Percentiles rank a stretch among this genome's conserved stretches.
Evolutionary conservation across 768 basidiomycete species (phyloP).

Genomic region (Strobilomyces confusus): DNA sequence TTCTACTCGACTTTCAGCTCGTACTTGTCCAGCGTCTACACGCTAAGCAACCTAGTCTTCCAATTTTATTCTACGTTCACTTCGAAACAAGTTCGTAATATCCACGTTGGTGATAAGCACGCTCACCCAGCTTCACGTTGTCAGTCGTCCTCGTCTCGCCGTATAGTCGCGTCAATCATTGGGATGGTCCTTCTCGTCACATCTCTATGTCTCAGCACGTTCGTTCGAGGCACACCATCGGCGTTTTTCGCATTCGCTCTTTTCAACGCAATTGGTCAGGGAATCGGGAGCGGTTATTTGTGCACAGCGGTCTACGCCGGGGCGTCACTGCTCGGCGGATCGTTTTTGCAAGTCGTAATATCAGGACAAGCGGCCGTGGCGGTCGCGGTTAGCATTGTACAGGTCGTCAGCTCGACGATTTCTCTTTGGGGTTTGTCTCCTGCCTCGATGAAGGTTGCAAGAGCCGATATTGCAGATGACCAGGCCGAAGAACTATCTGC

Average conservation of each 20-base stretch:
- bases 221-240: slow-evolving; percentile 47
- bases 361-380: slow-evolving; percentile 85
- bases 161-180: slow-evolving; percentile 50
- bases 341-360: slow-evolving; percentile 70
- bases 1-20: slow-evolving; percentile 59
- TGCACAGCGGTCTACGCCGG: slow-evolving; percentile 75
- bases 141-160: slow-evolving; percentile 58
- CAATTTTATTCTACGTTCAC: slow-evolving; percentile 72
- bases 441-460: slow-evolving; percentile 11
- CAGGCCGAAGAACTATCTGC: slow-evolving; percentile 66
- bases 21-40: slow-evolving; percentile 61
- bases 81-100: slow-evolving; percentile 55
- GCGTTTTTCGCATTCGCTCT: slow-evolving; percentile 66
- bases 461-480: slow-evolving; percentile 28
- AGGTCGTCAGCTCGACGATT: slow-evolving; percentile 59
- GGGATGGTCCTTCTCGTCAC: slow-evolving; percentile 50
- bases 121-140: slow-evolving; percentile 1
- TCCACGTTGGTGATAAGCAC: background rate
- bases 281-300: slow-evolving; percentile 65
- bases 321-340: slow-evolving; percentile 75
- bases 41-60: slow-evolving; percentile 60
- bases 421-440: slow-evolving; percentile 48
- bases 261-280: slow-evolving; percentile 54
- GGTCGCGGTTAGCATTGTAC: slow-evolving; percentile 74
- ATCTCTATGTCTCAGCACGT: slow-evolving; percentile 64